Evolutionary conservation across 164 flowering plant genomes (phyloP), one percentile per base, ranked within the genome.

Genomic region (Magnolia kwangsiensis): DNA sequence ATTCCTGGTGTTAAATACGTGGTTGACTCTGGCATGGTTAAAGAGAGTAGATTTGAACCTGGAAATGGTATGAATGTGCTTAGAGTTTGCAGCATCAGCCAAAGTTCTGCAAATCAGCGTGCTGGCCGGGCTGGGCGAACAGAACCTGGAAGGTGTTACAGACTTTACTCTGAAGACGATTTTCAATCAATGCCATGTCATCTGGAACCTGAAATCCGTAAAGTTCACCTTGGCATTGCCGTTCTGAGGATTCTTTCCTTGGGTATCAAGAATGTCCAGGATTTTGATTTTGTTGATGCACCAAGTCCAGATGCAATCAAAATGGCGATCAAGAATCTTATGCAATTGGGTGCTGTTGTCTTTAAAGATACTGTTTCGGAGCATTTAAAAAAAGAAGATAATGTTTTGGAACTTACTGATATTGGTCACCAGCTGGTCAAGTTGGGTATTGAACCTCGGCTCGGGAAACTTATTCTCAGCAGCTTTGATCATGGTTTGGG

Each of bases 121-220:
- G 88, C 95, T 78, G 99, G 99, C 11, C 97, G 98, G 81, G 98
- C 99, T 73, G 99, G 99, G 74, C 87, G 99, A 83, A 96, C 97
- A 18, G 91, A 84, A 80, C 91, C 98, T 27, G 99, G 99, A 37
- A 86, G 74, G 77, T 96, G 99, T 82, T 96, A 88, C 72, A 85
- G 99, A 78, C 87, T 96, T 14, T 96, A 96, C 80, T 81, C 91
- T 1, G 81, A 87, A 65, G 13, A 23, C 67, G 98, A 93, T 74
- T 92, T 86, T 83, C 81, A 83, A 69, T 75, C 75, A 4, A 90
- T 94, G 98, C 78, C 85, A 75, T 76, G 76, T 31, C 89, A 90
- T 74, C 92, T 84, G 75, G 98, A 91, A 78, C 99, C 99, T 71
- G 98, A 96, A 83, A 96, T 96, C 76, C 88, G 84, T 18, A 88